A percentile compares a stretch with the other conserved stretches of the same genome.
Evolutionary conservation across 495 filamentous ascomycete species (phyloP).

Genomic region (Tricharina praecox): DNA sequence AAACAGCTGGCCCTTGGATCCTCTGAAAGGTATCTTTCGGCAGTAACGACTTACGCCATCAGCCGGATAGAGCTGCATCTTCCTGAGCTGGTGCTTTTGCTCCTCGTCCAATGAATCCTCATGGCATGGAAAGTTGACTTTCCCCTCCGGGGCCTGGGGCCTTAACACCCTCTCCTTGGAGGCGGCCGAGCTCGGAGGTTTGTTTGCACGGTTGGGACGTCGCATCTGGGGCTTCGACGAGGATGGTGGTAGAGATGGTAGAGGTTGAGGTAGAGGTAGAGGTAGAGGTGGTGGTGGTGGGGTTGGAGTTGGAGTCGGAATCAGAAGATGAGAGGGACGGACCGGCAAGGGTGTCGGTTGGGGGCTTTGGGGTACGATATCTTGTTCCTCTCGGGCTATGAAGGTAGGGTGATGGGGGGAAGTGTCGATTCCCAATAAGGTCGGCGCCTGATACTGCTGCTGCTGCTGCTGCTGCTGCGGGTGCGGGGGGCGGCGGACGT

Average conservation of each 20-base stretch:
- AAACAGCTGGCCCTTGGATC: slow-evolving; percentile 74
- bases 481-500: neutral
- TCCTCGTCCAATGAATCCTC: slow-evolving; percentile 14
- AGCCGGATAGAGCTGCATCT: slow-evolving; percentile 46
- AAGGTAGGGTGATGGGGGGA: neutral
- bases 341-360: neutral
- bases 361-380: neutral
- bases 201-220: slow-evolving; percentile 7
- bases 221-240: neutral
- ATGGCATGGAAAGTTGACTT: slow-evolving; percentile 20
- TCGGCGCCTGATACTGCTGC: neutral
- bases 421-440: neutral
- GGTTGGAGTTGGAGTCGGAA: neutral
- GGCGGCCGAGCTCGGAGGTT: slow-evolving; percentile 17
- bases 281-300: neutral
- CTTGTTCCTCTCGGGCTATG: neutral
- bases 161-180: slow-evolving; percentile 23
- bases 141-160: slow-evolving; percentile 30
- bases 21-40: slow-evolving; percentile 79
- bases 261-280: neutral
- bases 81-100: slow-evolving; percentile 31
- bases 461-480: too few species aligned
- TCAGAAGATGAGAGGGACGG: neutral
- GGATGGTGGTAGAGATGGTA: neutral
- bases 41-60: slow-evolving; percentile 50